phyloP scores from a whole-genome alignment of 306 rosid species.

The Oxytropis ochrocephala region DNA sequence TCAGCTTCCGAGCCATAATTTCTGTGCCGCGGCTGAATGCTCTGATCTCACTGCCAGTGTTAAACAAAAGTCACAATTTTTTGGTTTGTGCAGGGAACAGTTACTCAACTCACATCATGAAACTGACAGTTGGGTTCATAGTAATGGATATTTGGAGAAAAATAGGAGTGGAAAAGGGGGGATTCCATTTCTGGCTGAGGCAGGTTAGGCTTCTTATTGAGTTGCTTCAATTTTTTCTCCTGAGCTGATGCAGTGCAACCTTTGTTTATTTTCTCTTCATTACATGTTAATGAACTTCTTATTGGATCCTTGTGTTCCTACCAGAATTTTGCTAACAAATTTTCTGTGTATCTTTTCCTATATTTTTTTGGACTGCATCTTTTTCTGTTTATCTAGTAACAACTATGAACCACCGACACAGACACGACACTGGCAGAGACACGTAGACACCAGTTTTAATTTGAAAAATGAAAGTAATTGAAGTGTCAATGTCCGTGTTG shows the following conservation, averaged over 20 bases:
- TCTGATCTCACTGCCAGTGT: slow-evolving; percentile 25
- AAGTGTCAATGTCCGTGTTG: too few relatives aligned
- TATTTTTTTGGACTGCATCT: neutral
- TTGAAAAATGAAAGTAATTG: too few relatives aligned
- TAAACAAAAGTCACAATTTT: slow-evolving; percentile 35
- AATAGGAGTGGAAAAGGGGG: slow-evolving; percentile 48
- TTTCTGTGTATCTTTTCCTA: neutral
- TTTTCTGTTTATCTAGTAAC: neutral
- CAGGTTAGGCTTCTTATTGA: slow-evolving; percentile 51
- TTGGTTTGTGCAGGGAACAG: slow-evolving; percentile 45
- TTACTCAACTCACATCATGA: slow-evolving; percentile 37
- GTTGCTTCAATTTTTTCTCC: neutral
- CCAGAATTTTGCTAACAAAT: neutral
- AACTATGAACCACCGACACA: too few relatives aligned
- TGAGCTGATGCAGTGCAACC: neutral
- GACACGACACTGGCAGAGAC: too few relatives aligned
- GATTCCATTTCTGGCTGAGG: slow-evolving; percentile 43
- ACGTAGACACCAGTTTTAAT: too few relatives aligned
- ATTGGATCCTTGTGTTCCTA: neutral
- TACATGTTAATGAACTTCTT: neutral
- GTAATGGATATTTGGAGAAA: slow-evolving; percentile 41
- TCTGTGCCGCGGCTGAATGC: slow-evolving; percentile 38
- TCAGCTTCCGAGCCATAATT: slow-evolving; percentile 29
- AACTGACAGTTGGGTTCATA: slow-evolving; percentile 29
- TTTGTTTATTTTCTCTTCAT: neutral